A percentile compares a stretch with the other conserved stretches of the same genome.
Evolutionary conservation across 2,329 filamentous ascomycete species (phyloP).

Genomic region (Scedosporium dehoogii): DNA sequence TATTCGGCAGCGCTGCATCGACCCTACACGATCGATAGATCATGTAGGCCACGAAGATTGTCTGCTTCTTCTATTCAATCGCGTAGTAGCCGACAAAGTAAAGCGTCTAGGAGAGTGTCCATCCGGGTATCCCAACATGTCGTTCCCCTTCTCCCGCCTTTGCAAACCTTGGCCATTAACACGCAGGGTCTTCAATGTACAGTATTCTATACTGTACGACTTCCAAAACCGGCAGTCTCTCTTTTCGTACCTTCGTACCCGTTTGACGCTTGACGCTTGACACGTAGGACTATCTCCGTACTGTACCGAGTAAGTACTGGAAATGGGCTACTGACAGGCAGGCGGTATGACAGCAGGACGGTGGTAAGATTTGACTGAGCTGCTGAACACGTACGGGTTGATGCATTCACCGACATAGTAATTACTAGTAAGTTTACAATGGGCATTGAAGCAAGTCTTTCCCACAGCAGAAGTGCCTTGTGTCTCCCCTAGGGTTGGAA

Average conservation of each 20-base stretch:
- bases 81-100: not conserved
- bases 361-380: too few relatives aligned
- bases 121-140: not conserved
- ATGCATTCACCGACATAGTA: too few relatives aligned
- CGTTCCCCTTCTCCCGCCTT: not conserved
- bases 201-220: not conserved
- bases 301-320: not conserved
- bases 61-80: not conserved
- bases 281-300: not conserved
- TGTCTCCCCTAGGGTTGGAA: not conserved
- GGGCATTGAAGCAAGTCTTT: not conserved
- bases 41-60: not conserved
- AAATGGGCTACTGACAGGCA: too few relatives aligned
- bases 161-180: not conserved
- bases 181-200: not conserved
- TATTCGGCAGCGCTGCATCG: not conserved
- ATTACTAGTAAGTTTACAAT: not conserved
- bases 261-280: not conserved
- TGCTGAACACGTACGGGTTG: too few relatives aligned
- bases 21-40: not conserved
- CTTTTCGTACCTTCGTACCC: not conserved
- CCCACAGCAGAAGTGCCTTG: not conserved
- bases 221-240: not conserved
- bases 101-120: not conserved
- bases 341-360: too few relatives aligned